These are phyloP conservation scores for Pichia occidentalis DNA, from an alignment of 805 yeast genomes.

Conservation along the genomic window DNA sequence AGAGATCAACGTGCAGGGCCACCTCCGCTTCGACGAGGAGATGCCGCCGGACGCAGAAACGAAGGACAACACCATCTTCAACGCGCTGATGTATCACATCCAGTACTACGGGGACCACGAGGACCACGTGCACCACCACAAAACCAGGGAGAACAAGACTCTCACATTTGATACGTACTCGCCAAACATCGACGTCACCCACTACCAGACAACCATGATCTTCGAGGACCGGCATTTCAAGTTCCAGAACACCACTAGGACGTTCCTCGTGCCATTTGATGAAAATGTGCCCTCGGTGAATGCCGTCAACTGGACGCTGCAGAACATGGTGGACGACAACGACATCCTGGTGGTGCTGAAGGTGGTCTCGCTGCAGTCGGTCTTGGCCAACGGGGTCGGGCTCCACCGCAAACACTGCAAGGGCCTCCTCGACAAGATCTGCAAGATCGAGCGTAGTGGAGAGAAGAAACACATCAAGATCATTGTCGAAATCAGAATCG, in stretches of 20 bases:
- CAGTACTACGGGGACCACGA: neutral
- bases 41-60: constrained; percentile 24
- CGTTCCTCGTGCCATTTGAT: constrained; percentile 40
- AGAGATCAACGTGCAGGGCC: constrained; percentile 13
- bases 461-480: constrained; percentile 36
- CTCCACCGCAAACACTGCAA: constrained; percentile 32
- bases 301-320: constrained; percentile 41
- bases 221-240: constrained; percentile 31
- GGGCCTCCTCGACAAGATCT: constrained; percentile 27
- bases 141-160: constrained; percentile 20
- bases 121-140: constrained; percentile 14
- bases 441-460: constrained; percentile 29
- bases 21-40: constrained; percentile 17
- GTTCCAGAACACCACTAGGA: constrained; percentile 31
- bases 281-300: constrained; percentile 33
- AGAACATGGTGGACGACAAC: constrained; percentile 37
- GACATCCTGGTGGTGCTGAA: constrained; percentile 41
- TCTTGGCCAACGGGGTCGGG: constrained; percentile 17
- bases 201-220: constrained; percentile 32
- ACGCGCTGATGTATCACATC: constrained; percentile 26
- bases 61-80: constrained; percentile 24
- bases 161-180: constrained; percentile 39
- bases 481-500: constrained; percentile 38
- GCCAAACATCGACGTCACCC: constrained; percentile 26
- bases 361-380: constrained; percentile 33